Evolutionary conservation across 2,329 filamentous ascomycete species (phyloP).

Genomic region (Aspergillus brasiliensis): DNA sequence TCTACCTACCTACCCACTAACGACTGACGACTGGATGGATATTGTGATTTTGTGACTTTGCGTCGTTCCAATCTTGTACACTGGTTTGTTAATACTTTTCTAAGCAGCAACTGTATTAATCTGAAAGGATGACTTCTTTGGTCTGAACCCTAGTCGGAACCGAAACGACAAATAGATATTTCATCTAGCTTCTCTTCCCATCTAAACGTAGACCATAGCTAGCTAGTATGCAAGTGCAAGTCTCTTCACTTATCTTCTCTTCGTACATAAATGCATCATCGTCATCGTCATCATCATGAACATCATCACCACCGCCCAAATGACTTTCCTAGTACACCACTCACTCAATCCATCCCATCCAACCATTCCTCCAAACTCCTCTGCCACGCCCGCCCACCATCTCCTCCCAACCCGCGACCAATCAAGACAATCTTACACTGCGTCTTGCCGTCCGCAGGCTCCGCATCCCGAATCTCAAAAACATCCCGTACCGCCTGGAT

Average conservation of each 20-base stretch:
- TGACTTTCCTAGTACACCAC: too few relatives aligned
- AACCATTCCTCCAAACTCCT: constrained; percentile 38
- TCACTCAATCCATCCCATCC: neutral
- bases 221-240: too few relatives aligned
- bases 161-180: too few relatives aligned
- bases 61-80: constrained; percentile 26
- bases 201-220: too few relatives aligned
- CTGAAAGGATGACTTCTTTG: constrained; percentile 22
- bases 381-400: constrained; percentile 34
- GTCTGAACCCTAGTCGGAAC: neutral
- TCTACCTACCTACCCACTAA: constrained; percentile 6
- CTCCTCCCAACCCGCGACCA: constrained; percentile 44
- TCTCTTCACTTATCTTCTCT: neutral
- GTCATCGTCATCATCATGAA: neutral
- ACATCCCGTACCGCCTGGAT: constrained; percentile 91
- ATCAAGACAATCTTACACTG: constrained; percentile 52
- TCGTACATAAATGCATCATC: neutral
- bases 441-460: constrained; percentile 26
- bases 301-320: constrained; percentile 11
- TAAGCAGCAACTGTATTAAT: constrained; percentile 34
- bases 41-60: neutral
- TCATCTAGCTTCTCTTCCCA: too few relatives aligned
- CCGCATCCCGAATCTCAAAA: constrained; percentile 79
- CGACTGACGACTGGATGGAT: constrained; percentile 22
- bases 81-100: constrained; percentile 25